phyloP scores from a whole-genome alignment of 306 rosid genomes.

The Calophaca sinica region DNA sequence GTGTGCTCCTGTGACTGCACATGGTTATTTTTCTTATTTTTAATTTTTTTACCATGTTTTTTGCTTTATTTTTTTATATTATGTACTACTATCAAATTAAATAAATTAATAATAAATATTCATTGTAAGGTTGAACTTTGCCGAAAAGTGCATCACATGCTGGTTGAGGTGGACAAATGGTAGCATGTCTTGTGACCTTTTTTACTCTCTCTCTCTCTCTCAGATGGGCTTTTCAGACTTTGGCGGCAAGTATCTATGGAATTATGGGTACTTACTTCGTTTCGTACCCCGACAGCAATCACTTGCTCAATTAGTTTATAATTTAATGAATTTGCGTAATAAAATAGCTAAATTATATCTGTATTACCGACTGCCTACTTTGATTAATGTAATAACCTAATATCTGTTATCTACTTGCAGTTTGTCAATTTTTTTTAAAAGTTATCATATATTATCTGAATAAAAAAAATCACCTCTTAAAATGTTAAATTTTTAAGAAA shows the following conservation, averaged over 20 bases:
- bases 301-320: slow-evolving; percentile 9
- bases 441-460: background rate
- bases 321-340: slow-evolving; percentile 3
- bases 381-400: background rate
- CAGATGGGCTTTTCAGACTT: slow-evolving; percentile 14
- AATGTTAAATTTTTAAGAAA: too few relatives aligned
- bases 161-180: slow-evolving; percentile 49
- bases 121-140: slow-evolving; percentile 39
- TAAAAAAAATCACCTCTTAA: too few relatives aligned
- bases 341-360: background rate
- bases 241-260: slow-evolving; percentile 36
- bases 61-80: background rate
- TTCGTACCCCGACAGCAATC: slow-evolving; percentile 30
- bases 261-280: slow-evolving; percentile 10
- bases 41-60: background rate
- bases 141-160: slow-evolving; percentile 51
- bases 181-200: slow-evolving; percentile 1
- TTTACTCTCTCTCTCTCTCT: background rate
- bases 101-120: slow-evolving; percentile 2
- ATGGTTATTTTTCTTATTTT: background rate
- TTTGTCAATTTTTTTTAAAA: too few relatives aligned
- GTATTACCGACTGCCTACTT: slow-evolving; percentile 8
- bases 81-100: background rate
- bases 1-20: background rate
- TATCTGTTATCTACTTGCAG: background rate